Evolutionary conservation across 176 grass and related monocot species (phyloP), one percentile per base, ranked within the genome.

Genomic region (Cymbopogon citratus): DNA sequence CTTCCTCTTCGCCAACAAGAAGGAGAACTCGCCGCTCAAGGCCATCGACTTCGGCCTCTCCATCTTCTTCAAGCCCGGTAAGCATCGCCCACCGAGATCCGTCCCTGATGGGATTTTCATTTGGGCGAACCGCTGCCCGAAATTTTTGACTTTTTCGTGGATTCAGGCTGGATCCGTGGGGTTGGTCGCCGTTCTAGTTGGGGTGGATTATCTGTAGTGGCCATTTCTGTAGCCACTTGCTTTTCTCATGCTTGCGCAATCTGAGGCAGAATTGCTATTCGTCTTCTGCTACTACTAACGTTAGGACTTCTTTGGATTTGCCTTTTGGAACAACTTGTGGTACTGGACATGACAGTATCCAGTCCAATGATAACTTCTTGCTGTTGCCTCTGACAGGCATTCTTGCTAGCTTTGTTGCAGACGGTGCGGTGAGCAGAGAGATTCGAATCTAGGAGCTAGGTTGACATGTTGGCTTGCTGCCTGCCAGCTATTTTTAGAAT

Each of bases 51-150:
- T 99, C 31, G 93, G 97, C 12, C 93, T 99, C 71, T 96, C 97
- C 41, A 99, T 99, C 89, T 99, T 99, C 91, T 99, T 99, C 91
- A 99, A 96, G 89, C 93, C 92, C 67, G 97, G 97, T 96, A 57
- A 88, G 38, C 38, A 38, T 5, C 12, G 7, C 12, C 36, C 26
- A 24, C 31, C 35, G 38, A 82, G 74, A 85, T 80, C 67, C 38
- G 15, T 24, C 68, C 21, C 13, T 49, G 67, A 74, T 86, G n/a
- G n/a, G n/a, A n/a, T n/a, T n/a, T n/a, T n/a, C n/a, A 33, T 33
- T 19, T 45, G 39, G 67, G 71, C 49, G 6, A 79, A 79, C 75
- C 69, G 73, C 12, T 49, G 34, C 59, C 66, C 12, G 83, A 36
- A 12, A 27, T 52, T 80, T 78, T 73, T 45, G 75, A 75, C 41